phyloP scores from a whole-genome alignment of 331 rosid genomes.

The Malus hybrid region DNA sequence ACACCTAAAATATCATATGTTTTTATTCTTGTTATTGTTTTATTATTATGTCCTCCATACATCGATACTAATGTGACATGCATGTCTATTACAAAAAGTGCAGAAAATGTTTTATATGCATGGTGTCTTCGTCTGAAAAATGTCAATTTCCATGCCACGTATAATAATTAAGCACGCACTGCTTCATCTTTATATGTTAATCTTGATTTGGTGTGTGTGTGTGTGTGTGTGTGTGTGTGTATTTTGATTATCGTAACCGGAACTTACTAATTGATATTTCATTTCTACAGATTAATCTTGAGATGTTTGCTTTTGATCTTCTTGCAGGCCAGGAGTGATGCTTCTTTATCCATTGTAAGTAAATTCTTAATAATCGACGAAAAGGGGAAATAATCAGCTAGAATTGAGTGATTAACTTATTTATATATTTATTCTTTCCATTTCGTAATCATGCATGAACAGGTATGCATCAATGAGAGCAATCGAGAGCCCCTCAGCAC shows the following conservation, averaged over 20 bases:
- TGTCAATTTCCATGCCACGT: neutral
- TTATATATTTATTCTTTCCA: no score
- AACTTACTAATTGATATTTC: neutral
- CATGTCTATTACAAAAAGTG: neutral
- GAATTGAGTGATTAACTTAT: neutral
- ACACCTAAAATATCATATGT: neutral
- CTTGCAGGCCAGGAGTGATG: conserved; percentile 77
- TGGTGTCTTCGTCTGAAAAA: neutral
- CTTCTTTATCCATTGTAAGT: conserved; percentile 92
- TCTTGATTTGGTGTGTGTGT: neutral
- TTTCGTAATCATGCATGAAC: neutral
- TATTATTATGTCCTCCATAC: neutral
- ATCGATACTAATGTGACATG: neutral
- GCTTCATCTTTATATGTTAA: neutral
- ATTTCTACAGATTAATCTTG: neutral
- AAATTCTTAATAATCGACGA: neutral
- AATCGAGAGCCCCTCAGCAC: conserved; percentile 76
- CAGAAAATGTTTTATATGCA: neutral
- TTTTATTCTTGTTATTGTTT: neutral
- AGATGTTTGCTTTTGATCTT: neutral
- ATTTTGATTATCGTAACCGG: no score
- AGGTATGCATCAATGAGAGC: conserved; percentile 85
- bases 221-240: neutral
- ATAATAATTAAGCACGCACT: neutral
- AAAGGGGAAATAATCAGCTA: neutral